Conservation (phyloP, 2,329 filamentous ascomycete genomes). For the Talaromyces sp. region DNA sequence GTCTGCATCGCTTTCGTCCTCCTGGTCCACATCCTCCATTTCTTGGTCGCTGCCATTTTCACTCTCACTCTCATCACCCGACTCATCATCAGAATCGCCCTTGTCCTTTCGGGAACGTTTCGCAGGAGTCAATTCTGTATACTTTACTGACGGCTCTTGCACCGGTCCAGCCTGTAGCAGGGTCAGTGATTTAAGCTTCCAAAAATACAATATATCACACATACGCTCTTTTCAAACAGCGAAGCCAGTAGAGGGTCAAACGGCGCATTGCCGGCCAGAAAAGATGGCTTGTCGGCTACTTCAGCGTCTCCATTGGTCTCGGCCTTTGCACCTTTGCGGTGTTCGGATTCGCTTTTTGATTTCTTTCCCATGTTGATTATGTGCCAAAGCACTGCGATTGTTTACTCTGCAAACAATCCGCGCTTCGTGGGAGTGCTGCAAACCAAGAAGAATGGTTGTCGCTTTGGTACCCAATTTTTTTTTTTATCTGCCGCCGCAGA, state of each 20-base stretch:
- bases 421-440: neutral
- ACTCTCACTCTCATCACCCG: constrained; percentile 28
- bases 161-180: constrained; percentile 34
- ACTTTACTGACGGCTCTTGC: constrained; percentile 27
- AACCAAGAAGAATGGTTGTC: neutral
- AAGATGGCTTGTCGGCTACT: constrained; percentile 24
- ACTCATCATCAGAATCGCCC: constrained; percentile 20
- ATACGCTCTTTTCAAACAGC: constrained; percentile 68
- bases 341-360: constrained; percentile 23
- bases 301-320: constrained; percentile 15
- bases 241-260: constrained; percentile 66
- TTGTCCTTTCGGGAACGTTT: constrained; percentile 15
- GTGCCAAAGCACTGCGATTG: neutral
- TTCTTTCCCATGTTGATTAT: constrained; percentile 5
- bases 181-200: neutral
- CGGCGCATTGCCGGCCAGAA: constrained; percentile 55
- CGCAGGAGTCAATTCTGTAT: constrained; percentile 17
- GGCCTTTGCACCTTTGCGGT: constrained; percentile 17
- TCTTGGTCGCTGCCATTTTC: constrained; percentile 32
- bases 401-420: neutral
- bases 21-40: constrained; percentile 38
- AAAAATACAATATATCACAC: constrained; percentile 21
- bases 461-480: constrained; percentile 9
- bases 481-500: constrained; percentile 4
- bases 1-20: constrained; percentile 40